Evolutionary conservation across 129 eudicot species (phyloP).

Genomic region (Tagetes patula): DNA sequence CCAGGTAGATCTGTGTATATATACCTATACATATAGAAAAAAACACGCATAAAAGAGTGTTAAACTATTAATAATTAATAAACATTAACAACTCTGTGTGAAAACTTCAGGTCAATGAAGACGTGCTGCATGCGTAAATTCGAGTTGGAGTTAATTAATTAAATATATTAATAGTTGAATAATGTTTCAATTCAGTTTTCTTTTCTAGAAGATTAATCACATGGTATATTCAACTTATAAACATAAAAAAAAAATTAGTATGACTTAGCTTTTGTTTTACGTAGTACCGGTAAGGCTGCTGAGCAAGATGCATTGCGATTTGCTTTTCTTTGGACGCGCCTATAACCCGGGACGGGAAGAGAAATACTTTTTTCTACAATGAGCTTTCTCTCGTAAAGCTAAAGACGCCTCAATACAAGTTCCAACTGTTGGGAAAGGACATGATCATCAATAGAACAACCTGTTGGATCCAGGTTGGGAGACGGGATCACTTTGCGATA

Average conservation of each 20-base stretch:
- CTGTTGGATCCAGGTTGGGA: too few relatives aligned
- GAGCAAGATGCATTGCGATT: background rate
- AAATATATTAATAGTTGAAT: background rate
- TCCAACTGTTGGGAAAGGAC: too few relatives aligned
- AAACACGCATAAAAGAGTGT: conserved; percentile 7
- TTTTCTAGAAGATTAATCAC: background rate
- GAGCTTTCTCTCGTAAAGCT: background rate
- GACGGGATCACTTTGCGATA: too few relatives aligned
- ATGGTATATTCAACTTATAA: background rate
- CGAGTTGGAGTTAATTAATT: background rate
- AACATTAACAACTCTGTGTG: conserved; percentile 7
- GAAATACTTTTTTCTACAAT: background rate
- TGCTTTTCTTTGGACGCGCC: background rate
- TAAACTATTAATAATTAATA: background rate
- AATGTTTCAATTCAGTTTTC: background rate
- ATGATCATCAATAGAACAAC: too few relatives aligned
- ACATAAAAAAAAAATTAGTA: too few relatives aligned
- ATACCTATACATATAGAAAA: background rate
- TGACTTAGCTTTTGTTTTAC: too few relatives aligned
- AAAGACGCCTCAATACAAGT: too few relatives aligned
- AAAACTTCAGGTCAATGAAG: conserved; percentile 34
- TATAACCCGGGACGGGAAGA: background rate
- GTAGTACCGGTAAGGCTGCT: too few relatives aligned
- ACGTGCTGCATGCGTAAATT: conserved; percentile 25
- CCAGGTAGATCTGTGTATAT: background rate